Evolutionary conservation across 2,329 filamentous ascomycete species (phyloP).

Genomic region (Scortechinia acanthostroma): DNA sequence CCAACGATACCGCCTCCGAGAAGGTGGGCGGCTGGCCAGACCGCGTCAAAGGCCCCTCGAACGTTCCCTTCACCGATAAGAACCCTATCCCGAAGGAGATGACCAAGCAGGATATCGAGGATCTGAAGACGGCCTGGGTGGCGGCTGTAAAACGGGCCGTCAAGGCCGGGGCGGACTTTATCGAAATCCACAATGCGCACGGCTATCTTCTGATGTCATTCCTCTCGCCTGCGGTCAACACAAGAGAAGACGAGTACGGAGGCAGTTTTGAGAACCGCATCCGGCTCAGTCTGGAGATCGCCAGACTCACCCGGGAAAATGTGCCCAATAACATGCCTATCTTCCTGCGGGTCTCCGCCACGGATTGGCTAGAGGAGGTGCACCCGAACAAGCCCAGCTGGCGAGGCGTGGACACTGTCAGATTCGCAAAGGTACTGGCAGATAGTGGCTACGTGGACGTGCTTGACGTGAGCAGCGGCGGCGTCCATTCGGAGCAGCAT

Average conservation of each 20-base stretch:
- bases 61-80: conserved; percentile 47
- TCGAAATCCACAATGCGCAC: conserved; percentile 63
- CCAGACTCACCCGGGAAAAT: conserved; percentile 37
- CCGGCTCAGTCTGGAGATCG: conserved; percentile 49
- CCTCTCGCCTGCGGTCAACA: conserved; percentile 48
- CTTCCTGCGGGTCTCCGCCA: conserved; percentile 50
- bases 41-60: conserved; percentile 39
- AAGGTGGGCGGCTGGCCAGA: conserved; percentile 26
- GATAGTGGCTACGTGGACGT: neutral
- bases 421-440: neutral
- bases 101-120: conserved; percentile 60
- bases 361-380: conserved; percentile 49
- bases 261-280: conserved; percentile 59
- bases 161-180: conserved; percentile 61
- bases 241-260: conserved; percentile 58
- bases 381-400: conserved; percentile 40
- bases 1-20: conserved; percentile 12
- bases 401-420: conserved; percentile 56
- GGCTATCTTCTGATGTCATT: conserved; percentile 65
- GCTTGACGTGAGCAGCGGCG: neutral
- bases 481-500: neutral
- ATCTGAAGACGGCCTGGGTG: conserved; percentile 54
- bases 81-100: conserved; percentile 58
- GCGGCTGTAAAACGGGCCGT: conserved; percentile 52
- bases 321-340: conserved; percentile 47